Evolutionary conservation across 106 monocot species (phyloP), one percentile per base, ranked within the genome.

Genomic region (Dioscorea alata): DNA sequence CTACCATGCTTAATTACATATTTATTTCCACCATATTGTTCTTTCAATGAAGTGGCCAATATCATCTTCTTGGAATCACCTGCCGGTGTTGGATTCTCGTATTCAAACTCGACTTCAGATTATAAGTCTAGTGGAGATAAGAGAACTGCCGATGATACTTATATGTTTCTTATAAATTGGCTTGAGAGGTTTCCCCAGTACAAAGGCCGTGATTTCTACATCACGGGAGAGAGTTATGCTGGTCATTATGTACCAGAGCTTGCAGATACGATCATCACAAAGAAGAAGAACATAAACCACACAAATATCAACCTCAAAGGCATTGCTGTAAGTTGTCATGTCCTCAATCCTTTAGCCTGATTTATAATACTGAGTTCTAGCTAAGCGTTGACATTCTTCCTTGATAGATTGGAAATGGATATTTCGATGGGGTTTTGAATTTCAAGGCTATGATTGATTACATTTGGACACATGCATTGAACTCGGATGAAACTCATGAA

Each of bases 341-440:
- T 23, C 13, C 12, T 8, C 21, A 4, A 24, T 13, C 10, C 10
- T 13, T 42, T 28, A 8, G 23, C 10, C 25, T n/a, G n/a, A n/a
- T n/a, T n/a, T n/a, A n/a, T n/a, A n/a, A n/a, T n/a, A n/a, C n/a
- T n/a, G n/a, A n/a, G n/a, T n/a, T n/a, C n/a, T n/a, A n/a, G n/a
- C n/a, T n/a, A n/a, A n/a, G n/a, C n/a, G n/a, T n/a, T n/a, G 51
- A 67, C 9, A 34, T 2, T 32, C 8, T 6, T 50, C 14, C 18
- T 9, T 60, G 13, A 32, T 23, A 86, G 86, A 76, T 86, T n/a
- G 86, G 86, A 33, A 86, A 86, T 61, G 69, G 82, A 35, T 68
- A 51, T 32, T 35, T 86, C 5, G 78, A 82, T 35, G 9, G 5
- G 0, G 4, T 23, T 2, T 21, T 53, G 14, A 78, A 75, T 20